Base-by-base conservation (phyloP, 495 filamentous ascomycete species). In the Clavariopsis aquatica region DNA sequence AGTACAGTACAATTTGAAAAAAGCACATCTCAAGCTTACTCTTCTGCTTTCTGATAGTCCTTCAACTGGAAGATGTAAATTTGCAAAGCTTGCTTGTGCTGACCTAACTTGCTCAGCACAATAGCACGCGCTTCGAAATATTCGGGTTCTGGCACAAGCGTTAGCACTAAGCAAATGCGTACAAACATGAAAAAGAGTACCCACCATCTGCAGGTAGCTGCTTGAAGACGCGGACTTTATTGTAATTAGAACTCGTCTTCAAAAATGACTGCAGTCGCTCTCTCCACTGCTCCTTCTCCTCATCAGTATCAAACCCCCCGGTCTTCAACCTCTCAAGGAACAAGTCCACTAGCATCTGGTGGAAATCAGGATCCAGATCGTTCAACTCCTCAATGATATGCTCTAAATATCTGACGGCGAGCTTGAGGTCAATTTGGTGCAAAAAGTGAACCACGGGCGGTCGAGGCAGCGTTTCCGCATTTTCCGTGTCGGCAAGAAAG, bases 31-130 rank as follows among this genome's bases (percentile, higher is more conserved):
- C 31, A 20, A 23, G 31, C 84, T 38, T 81, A 95, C 89, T 95
- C 91, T 83, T 99, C 94, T 49, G 94, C 95, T 73, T 96, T 98
- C 2, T 78, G 80, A 62, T 90, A 90, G 72, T 94, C 88, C 60
- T 89, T 77, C 60, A 99, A 81, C 69, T 93, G 93, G 78, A 96
- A 99, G 13, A 98, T 93, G 72, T 96, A 99, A 24, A 98, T 96
- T 74, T 93, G 89, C 22, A 99, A 76, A 0, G 95, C 93, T 73
- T 96, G 91, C 72, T 91, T 89, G 76, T 99, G 93, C 61, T 92
- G 89, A 9, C 90, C 92, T 90, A 99, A 96, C 68, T 95, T 95
- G 75, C 91, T 92, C 29, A 98, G 86, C 9, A 98, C 87, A 31
- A 97, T 87, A 22, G 95, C 95, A 55, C 92, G 87, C 4, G 91